These are phyloP conservation scores for Neocucurbitaria cava DNA, from an alignment of 2,329 filamentous ascomycete species.

Conservation along the genomic window DNA sequence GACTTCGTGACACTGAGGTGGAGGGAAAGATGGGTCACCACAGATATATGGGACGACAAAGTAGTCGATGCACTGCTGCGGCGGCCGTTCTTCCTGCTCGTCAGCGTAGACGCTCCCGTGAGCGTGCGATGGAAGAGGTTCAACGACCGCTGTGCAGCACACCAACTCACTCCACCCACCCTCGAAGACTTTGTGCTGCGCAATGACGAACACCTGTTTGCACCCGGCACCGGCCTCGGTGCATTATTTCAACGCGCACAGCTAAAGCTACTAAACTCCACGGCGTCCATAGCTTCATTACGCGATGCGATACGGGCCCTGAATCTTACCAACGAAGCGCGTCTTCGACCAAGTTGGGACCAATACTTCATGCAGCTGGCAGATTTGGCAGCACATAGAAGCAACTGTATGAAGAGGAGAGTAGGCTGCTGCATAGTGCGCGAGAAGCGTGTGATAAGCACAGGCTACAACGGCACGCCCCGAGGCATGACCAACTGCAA, in stretches of 20 bases:
- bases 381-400: constrained; percentile 84
- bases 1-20: constrained; percentile 87
- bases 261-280: constrained; percentile 85
- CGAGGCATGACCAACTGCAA: constrained; percentile 87
- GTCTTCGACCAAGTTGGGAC: constrained; percentile 91
- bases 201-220: constrained; percentile 79
- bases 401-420: constrained; percentile 97
- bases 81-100: constrained; percentile 89
- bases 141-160: constrained; percentile 62
- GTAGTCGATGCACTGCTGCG: constrained; percentile 77
- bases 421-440: constrained; percentile 93
- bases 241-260: constrained; percentile 82
- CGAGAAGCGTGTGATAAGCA: constrained; percentile 86
- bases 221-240: constrained; percentile 67
- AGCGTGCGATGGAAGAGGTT: constrained; percentile 83
- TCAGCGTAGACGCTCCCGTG: constrained; percentile 90
- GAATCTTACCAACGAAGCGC: constrained; percentile 77
- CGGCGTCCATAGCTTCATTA: constrained; percentile 72
- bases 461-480: constrained; percentile 98
- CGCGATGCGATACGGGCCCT: constrained; percentile 75
- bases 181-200: constrained; percentile 67
- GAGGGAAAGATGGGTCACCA: constrained; percentile 84
- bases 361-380: constrained; percentile 99
- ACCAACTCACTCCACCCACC: constrained; percentile 58
- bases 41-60: constrained; percentile 75